Base-by-base conservation (phyloP, 305 asterid genomes). In the Salvia sclarea region DNA sequence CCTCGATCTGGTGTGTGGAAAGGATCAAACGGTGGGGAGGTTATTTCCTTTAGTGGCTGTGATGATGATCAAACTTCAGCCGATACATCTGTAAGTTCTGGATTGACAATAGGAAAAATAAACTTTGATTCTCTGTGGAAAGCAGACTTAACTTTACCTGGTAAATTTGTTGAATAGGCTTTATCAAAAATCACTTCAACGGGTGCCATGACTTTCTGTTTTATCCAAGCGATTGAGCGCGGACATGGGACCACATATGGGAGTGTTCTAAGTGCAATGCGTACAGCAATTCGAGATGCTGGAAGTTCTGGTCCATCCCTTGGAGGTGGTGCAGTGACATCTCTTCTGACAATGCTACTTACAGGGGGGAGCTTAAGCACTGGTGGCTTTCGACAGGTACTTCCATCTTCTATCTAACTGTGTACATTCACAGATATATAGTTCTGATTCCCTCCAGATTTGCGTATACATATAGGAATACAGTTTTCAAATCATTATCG, bases 121-220 rank as follows among this genome's bases (percentile, higher is more conserved):
- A 75, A 16, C 16, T 25, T 22, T 30, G 6, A 8, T 21, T 22
- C 20, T 30, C 37, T 41, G 52, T 28, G 20, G 50, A 22, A 40
- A 8, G 47, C 30, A 61, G 41, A 64, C 50, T 55, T 49, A 28
- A 31, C 16, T 44, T 41, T 41, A 66, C 63, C 63, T 66, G 25
- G 60, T 63, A 49, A 37, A 2, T 48, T 10, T 73, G 30, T 62
- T 31, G 40, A 54, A 56, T 63, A 91, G 96, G 91, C 96, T 80
- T 86, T 91, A 71, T 91, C 96, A 25, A 91, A 79, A 82, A 77
- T 88, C 84, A 87, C 96, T 45, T 88, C 95, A 47, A 91, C 97
- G n/a, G 97, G 97, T 74, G 96, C 97, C 71, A 91, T 91, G 96
- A 91, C 96, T 18, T 91, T 80, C 87, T 91, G 93, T 75, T 91